Conservation (phyloP, 2,329 filamentous ascomycete species). For the Botryotinia convoluta region DNA sequence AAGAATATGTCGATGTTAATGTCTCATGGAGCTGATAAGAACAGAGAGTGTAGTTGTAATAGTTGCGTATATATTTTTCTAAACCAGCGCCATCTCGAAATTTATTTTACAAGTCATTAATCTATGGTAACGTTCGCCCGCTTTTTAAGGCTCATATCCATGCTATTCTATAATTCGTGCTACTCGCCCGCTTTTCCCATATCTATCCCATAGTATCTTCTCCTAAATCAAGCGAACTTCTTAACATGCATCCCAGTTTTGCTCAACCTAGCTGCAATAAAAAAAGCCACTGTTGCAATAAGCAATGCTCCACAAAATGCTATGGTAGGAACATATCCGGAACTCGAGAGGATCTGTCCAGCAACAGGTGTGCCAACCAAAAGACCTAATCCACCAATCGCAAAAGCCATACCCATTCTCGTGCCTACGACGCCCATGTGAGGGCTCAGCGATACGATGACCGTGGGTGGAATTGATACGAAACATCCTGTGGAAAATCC, state of each 20-base stretch:
- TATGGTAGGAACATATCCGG: slow-evolving; percentile 13
- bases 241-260: slow-evolving; percentile 10
- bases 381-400: slow-evolving; percentile 20
- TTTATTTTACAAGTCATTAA: background rate
- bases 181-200: background rate
- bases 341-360: slow-evolving; percentile 9
- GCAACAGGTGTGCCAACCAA: slow-evolving; percentile 23
- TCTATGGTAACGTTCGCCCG: background rate
- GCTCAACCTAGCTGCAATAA: background rate
- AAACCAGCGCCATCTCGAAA: no score
- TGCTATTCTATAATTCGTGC: background rate
- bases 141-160: background rate
- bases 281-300: slow-evolving; percentile 1
- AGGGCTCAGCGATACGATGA: slow-evolving; percentile 22
- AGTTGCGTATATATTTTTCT: background rate
- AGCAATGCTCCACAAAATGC: slow-evolving; percentile 12
- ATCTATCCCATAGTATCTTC: background rate
- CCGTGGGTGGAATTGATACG: slow-evolving; percentile 24
- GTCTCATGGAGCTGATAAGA: background rate
- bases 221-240: slow-evolving; percentile 4
- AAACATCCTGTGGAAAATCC: slow-evolving; percentile 28
- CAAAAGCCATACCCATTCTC: slow-evolving; percentile 24
- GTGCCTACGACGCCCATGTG: slow-evolving; percentile 21
- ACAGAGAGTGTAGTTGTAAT: background rate
- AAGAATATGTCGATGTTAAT: rapidly evolving